Evolutionary conservation across 371 early-diverging fungal genomes (phyloP).

Genomic region (Syncephalis plumigaleata): DNA sequence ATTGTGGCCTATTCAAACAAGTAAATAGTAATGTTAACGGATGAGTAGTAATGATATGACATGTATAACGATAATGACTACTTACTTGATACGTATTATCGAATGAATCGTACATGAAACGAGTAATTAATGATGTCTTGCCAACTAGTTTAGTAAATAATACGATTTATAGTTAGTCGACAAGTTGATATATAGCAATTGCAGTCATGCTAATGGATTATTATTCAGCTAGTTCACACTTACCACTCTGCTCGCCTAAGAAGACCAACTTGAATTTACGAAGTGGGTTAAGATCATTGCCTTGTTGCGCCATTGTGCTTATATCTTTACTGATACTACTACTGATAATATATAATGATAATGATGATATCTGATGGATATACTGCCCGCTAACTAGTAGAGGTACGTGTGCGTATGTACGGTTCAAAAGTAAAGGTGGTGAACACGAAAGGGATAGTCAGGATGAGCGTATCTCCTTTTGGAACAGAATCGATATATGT

Average conservation of each 20-base stretch:
- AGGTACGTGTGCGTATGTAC: too few species aligned
- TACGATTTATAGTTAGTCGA: too few species aligned
- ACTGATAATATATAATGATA: too few species aligned
- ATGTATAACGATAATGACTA: conserved; percentile 4
- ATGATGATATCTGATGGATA: too few species aligned
- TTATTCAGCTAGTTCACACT: conserved; percentile 4
- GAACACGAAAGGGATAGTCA: too few species aligned
- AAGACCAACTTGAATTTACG: conserved; percentile 85
- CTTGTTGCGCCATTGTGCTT: conserved; percentile 12
- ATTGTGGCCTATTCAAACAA: conserved; percentile 78
- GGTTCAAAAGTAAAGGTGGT: too few species aligned
- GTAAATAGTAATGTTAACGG: background rate
- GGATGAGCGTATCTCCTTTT: too few species aligned
- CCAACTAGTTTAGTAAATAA: conserved; percentile 48
- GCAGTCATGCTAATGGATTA: too few species aligned
- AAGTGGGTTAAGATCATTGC: conserved; percentile 41
- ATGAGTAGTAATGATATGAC: conserved; percentile 4
- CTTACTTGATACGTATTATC: conserved; percentile 88
- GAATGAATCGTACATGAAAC: conserved; percentile 98
- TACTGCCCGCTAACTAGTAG: too few species aligned
- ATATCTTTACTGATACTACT: too few species aligned
- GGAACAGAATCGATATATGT: too few species aligned
- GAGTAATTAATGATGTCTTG: conserved; percentile 97
- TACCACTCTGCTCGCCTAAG: conserved; percentile 93
- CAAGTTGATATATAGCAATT: too few species aligned